Evolutionary conservation across 2,329 filamentous ascomycete species (phyloP).

Genomic region (Fusarium nelsonii): DNA sequence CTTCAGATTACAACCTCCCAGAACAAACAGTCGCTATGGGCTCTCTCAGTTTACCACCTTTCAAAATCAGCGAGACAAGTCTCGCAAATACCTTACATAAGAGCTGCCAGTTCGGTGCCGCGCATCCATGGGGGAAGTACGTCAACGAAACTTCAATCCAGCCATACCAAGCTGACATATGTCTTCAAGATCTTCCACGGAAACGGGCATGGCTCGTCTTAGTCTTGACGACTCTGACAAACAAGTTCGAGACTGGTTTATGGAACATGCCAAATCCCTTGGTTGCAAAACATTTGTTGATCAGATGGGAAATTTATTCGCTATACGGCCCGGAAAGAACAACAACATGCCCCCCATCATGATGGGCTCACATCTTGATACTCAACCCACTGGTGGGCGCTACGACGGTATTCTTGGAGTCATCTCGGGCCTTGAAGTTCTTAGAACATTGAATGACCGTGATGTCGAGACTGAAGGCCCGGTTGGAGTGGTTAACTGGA

Average conservation of each 20-base stretch:
- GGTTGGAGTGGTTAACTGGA: conserved; percentile 13
- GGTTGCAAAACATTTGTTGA: background rate
- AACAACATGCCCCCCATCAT: background rate
- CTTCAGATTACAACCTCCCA: background rate
- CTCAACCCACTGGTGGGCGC: background rate
- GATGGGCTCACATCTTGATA: conserved; percentile 17
- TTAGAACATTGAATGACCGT: background rate
- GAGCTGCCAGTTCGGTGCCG: conserved; percentile 16
- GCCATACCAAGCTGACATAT: fast-evolving
- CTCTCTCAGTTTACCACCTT: background rate
- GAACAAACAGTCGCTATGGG: background rate
- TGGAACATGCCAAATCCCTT: conserved; percentile 8
- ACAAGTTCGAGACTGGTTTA: conserved; percentile 21
- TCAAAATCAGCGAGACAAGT: background rate
- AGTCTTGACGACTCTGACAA: conserved; percentile 17
- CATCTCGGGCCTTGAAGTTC: conserved; percentile 1
- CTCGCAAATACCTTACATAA: conserved; percentile 13
- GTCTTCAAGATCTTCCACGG: background rate
- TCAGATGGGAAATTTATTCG: conserved; percentile 14
- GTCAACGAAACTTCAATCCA: fast-evolving
- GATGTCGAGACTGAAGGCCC: background rate
- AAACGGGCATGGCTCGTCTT: conserved; percentile 11
- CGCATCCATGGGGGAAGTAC: conserved; percentile 13
- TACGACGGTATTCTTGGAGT: conserved; percentile 18
- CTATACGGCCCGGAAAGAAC: background rate